These are phyloP conservation scores for Ophiosphaerella narmari DNA, from an alignment of 2,329 filamentous ascomycete genomes.

Conservation along the genomic window DNA sequence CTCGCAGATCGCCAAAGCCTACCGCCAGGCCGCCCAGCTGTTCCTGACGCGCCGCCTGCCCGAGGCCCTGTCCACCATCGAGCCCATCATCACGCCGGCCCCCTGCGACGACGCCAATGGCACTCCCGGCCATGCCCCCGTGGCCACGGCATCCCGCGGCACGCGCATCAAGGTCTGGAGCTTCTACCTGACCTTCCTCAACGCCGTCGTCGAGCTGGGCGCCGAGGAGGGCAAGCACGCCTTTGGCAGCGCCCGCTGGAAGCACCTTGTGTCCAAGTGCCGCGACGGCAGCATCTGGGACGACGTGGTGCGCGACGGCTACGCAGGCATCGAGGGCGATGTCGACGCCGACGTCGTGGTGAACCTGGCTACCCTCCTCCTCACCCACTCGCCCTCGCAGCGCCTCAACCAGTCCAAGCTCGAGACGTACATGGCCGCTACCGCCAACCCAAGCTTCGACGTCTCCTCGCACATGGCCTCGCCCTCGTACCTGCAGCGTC, in stretches of 20 bases:
- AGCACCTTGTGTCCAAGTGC: conserved; percentile 78
- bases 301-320: conserved; percentile 83
- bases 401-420: conserved; percentile 82
- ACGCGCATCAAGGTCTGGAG: conserved; percentile 97
- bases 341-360: conserved; percentile 95
- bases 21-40: conserved; percentile 90
- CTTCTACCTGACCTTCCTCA: conserved; percentile 90
- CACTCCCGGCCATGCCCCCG: conserved; percentile 62
- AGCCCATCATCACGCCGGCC: conserved; percentile 75
- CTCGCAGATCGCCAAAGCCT: conserved; percentile 84
- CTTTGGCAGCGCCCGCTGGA: conserved; percentile 87
- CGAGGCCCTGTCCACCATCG: conserved; percentile 83
- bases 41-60: conserved; percentile 92
- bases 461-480: conserved; percentile 67
- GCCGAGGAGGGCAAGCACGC: conserved; percentile 86
- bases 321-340: conserved; percentile 84
- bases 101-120: conserved; percentile 27
- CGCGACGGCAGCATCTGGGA: conserved; percentile 94
- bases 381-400: conserved; percentile 88
- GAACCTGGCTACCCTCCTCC: conserved; percentile 84
- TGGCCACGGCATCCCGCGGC: conserved; percentile 77
- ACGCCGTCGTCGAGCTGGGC: conserved; percentile 86
- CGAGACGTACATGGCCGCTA: conserved; percentile 84
- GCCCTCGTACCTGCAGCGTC: conserved; percentile 38
- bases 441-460: conserved; percentile 73